Base-by-base conservation (phyloP, 306 rosid species). In the Begonia loranthoides region DNA sequence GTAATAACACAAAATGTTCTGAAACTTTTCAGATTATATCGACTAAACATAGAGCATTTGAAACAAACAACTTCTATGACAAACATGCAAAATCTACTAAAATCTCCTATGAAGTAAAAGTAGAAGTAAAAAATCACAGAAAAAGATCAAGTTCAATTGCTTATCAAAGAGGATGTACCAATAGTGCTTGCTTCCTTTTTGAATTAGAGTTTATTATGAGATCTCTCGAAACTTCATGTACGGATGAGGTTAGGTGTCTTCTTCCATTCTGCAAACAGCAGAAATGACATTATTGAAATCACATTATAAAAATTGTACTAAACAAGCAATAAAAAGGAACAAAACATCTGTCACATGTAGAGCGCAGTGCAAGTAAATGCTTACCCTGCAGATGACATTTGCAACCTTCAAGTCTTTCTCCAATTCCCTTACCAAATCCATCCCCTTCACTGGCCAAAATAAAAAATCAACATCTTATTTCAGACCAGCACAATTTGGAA, bases 391-490 rank as follows among this genome's bases (percentile, higher is more conserved):
- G 68, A 92, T 92, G 73, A 92, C 93, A 51, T 86, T 92, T 54
- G 99, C 96, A 81, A 86, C 76, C 75, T 93, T 78, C 58, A 92
- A 75, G 76, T 92, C 99, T 68, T 79, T 86, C 72, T 92, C 99
- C 79, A 92, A 70, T 71, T 92, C 99, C 67, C 96, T 70, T 65
- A 92, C 96, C 79, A 92, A 84, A 86, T 87, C 65, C 99, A 92
- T 92, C 85, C 99, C 99, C 96, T 92, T 92, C 94, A 86, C 99
- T 92, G 99, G 66, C 82, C 94, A 83, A 92, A 90, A 92, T 88
- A 58, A 78, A 73, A 71, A 78, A 71, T 79, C 87, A 74, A 71
- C 59, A 69, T 56, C 77, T 59, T 66, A 68, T 66, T 76, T 52
- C 48, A 70, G 62, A 65, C 17, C 9, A 13, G 51, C 54, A 56